A percentile compares a stretch with the other conserved stretches of the same genome.
Conservation (phyloP, 1,139 yeast genomes). For the Insectozyma bohioensis region DNA sequence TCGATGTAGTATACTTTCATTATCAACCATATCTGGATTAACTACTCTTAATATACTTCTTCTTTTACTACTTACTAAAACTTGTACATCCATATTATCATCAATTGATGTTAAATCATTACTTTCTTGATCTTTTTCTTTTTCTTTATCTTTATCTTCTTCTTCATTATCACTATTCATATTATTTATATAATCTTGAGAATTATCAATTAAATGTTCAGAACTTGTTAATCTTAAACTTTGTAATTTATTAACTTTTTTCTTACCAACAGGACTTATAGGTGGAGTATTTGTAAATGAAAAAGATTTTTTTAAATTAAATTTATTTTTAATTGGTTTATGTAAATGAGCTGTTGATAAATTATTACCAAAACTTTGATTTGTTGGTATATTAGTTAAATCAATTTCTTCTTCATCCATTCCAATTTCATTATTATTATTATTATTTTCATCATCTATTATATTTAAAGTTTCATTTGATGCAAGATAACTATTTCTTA, state of each 20-base stretch:
- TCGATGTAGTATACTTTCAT: constrained; percentile 1
- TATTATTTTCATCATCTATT: constrained; percentile 13
- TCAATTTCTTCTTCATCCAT: constrained; percentile 4
- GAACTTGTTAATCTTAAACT: constrained; percentile 12
- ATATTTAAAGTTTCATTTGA: constrained; percentile 22
- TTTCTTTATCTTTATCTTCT: constrained; percentile 1
- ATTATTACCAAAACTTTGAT: neutral
- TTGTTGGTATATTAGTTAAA: constrained; percentile 8
- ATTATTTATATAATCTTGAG: constrained; percentile 10
- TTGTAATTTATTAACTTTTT: constrained; percentile 12
- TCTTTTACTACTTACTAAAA: constrained; percentile 69
- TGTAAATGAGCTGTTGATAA: constrained; percentile 4
- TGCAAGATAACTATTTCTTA: constrained; percentile 28
- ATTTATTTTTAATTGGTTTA: constrained; percentile 10
- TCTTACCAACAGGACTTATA: constrained; percentile 12
- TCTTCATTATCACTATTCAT: constrained; percentile 1
- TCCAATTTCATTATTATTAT: constrained; percentile 2
- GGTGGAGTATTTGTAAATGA: constrained; percentile 21
- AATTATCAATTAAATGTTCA: constrained; percentile 12
- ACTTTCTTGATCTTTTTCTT: constrained; percentile 6
- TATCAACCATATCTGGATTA: constrained; percentile 52
- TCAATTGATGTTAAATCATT: constrained; percentile 31
- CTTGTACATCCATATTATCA: constrained; percentile 65
- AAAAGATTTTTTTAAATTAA: constrained; percentile 19
- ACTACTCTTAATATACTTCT: constrained; percentile 61